Conservation (phyloP, 2,329 filamentous ascomycete genomes). For the Venturia pyrina region DNA sequence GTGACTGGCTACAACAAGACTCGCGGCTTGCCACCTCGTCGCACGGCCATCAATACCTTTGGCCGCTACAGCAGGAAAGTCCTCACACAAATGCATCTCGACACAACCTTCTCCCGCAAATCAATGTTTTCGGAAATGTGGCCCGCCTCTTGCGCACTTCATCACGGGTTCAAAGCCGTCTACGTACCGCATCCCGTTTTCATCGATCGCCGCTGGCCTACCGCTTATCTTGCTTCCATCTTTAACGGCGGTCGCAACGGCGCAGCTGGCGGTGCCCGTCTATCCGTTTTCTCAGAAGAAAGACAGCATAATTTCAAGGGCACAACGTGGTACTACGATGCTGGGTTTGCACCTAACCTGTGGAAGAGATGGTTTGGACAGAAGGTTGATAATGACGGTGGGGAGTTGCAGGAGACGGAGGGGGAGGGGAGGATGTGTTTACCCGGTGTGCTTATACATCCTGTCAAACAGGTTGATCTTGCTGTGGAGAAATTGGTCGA, state of each 20-base stretch:
- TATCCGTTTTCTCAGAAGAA: constrained; percentile 40
- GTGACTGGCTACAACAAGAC: constrained; percentile 56
- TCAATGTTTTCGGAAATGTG: constrained; percentile 77
- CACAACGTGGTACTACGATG: constrained; percentile 45
- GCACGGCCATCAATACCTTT: constrained; percentile 62
- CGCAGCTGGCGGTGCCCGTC: constrained; percentile 38
- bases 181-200: constrained; percentile 51
- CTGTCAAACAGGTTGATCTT: constrained; percentile 40
- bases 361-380: constrained; percentile 48
- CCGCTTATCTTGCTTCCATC: constrained; percentile 42
- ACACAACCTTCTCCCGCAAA: constrained; percentile 57
- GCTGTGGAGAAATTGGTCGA: constrained; percentile 3
- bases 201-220: constrained; percentile 46
- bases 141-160: constrained; percentile 58
- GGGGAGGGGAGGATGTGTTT: constrained; percentile 41
- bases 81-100: constrained; percentile 63
- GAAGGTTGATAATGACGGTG: constrained; percentile 40
- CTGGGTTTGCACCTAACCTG: constrained; percentile 42
- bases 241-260: constrained; percentile 47
- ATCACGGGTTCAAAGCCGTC: constrained; percentile 69
- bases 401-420: constrained; percentile 31
- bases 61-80: constrained; percentile 57
- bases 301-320: constrained; percentile 44
- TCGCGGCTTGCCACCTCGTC: constrained; percentile 50
- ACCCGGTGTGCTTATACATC: constrained; percentile 38